Conservation (phyloP, 192 early-diverging fungal species). For the Paraglomus brasilianum region DNA sequence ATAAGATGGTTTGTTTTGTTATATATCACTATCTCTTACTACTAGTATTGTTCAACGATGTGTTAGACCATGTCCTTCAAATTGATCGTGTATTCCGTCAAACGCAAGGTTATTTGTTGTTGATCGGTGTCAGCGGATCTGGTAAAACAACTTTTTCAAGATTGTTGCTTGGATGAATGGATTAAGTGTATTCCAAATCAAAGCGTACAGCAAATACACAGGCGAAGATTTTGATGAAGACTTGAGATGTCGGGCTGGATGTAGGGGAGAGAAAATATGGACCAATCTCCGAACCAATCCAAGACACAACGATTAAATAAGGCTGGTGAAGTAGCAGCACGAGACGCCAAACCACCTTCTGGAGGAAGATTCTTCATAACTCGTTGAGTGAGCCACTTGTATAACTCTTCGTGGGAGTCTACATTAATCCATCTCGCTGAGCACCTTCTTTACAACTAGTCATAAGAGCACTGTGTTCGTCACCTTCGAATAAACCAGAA, state of each 20-base stretch:
- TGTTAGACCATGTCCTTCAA: constrained; percentile 94
- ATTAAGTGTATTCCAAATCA: constrained; percentile 91
- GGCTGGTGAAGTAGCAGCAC: constrained; percentile 96
- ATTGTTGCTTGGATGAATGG: constrained; percentile 99
- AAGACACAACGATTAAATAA: constrained; percentile 99
- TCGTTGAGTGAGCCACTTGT: constrained; percentile 97
- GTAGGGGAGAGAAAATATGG: constrained; percentile 91
- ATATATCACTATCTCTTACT: no score
- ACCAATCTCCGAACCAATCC: constrained; percentile 45
- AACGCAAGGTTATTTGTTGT: constrained; percentile 94
- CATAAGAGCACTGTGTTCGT: constrained; percentile 94
- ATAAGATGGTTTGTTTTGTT: no score
- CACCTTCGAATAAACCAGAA: constrained; percentile 98
- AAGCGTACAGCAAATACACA: constrained; percentile 96
- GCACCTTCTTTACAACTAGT: constrained; percentile 93
- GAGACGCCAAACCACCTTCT: constrained; percentile 81
- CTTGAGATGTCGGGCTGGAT: constrained; percentile 85
- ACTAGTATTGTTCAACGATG: constrained; percentile 92
- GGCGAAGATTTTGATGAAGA: constrained; percentile 99
- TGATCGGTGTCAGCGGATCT: constrained; percentile 96
- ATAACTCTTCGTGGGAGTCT: constrained; percentile 92
- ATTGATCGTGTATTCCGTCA: constrained; percentile 99
- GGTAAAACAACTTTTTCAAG: constrained; percentile 98
- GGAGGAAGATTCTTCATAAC: constrained; percentile 97
- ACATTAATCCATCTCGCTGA: constrained; percentile 86